Base-by-base conservation (phyloP, 495 filamentous ascomycete genomes). In the Penicillium turbatum region DNA sequence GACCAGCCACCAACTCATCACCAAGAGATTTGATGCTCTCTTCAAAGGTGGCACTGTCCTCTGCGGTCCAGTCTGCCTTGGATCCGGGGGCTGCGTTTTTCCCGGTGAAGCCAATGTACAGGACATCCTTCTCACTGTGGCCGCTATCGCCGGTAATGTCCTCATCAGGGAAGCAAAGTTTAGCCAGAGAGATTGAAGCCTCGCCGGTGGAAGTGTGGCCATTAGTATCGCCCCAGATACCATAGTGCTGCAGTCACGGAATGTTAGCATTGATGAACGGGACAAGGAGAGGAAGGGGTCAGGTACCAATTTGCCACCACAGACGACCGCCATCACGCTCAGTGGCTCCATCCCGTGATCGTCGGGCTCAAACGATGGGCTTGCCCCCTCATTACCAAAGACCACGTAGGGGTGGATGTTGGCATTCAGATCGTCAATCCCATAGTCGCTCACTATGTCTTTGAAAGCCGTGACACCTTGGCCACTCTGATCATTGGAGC, bases 141-240 rank as follows among this genome's bases (percentile, higher is more conserved):
- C 79, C 82, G 50, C 65, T 75, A 61, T 82, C 61, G 10, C 80
- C 80, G 6, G 57, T 74, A 13, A 82, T 69, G 6, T 53, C 32
- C 0, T 62, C 60, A 27, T 70, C 53, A 1, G 62, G 76, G 59
- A 74, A 86, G 64, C 83, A 86, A n/a, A 79, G 68, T 17, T 77
- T 76, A 0, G 80, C 84, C 5, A 86, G 59, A 1, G 81, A 71
- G 29, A 86, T 72, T 19, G 78, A 77, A 0, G 79, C 78, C 53
- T 87, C 82, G 13, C 83, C 81, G 0, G 81, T 79, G 0, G 76
- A 57, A 26, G 56, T 66, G 21, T 65, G 77, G 27, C 80, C 84
- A 54, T 86, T 88, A 5, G 70, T 75, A 60, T 88, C 84, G 13
- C 82, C 85, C 85, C 82, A 86, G 48, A 88, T 66, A n/a, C 80